phyloP scores from a whole-genome alignment of 192 early-diverging fungal genomes.

The Entomortierella chlamydospora region DNA sequence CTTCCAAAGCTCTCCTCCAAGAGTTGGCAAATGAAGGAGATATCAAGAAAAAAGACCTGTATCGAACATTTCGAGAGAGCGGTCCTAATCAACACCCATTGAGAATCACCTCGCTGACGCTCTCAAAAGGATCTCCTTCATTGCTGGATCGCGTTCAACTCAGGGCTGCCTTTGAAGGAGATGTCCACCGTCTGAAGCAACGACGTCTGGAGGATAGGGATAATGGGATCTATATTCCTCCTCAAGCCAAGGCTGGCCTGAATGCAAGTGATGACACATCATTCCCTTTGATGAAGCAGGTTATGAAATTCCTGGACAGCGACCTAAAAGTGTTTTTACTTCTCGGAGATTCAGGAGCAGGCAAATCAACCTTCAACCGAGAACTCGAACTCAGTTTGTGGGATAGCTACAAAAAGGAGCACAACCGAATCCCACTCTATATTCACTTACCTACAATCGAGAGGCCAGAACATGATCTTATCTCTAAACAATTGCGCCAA shows the following conservation, averaged over 20 bases:
- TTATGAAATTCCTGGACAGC: constrained; percentile 1
- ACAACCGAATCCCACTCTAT: not conserved
- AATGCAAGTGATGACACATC: not conserved
- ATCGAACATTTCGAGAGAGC: not conserved
- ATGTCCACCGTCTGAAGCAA: not conserved
- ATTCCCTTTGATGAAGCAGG: not conserved
- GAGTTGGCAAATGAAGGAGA: not conserved
- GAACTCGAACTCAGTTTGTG: not conserved
- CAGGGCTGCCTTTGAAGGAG: not conserved
- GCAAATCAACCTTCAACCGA: constrained; percentile 11
- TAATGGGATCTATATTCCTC: not conserved
- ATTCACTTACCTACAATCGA: not conserved
- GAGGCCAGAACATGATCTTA: constrained; percentile 5
- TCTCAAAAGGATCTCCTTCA: not conserved
- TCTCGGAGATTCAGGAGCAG: constrained; percentile 12
- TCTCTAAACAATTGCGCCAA: not conserved
- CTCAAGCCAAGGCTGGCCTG: constrained; percentile 2
- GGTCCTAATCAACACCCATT: not conserved
- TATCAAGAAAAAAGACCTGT: not conserved
- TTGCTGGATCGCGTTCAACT: not conserved
- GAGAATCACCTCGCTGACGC: not conserved
- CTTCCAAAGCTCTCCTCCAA: not conserved
- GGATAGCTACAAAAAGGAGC: not conserved
- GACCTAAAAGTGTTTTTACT: not conserved
- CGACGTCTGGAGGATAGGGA: not conserved